Evolutionary conservation across 306 rosid genomes (phyloP), one percentile per base, ranked within the genome.

Genomic region (Mimosa pudica): DNA sequence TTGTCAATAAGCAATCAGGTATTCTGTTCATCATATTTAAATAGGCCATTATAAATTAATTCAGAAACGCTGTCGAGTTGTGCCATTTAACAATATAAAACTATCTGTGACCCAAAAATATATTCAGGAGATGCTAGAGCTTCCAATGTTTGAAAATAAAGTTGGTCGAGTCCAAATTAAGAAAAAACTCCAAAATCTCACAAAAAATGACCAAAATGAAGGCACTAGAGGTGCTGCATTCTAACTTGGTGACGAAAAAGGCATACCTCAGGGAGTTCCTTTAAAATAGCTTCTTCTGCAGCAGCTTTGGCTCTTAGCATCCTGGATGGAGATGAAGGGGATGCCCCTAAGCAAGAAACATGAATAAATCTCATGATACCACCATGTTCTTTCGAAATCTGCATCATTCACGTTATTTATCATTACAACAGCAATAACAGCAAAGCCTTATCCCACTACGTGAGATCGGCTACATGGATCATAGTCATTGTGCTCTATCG

Each of bases 311-410:
- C 86, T 84, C 88, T 95, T 41, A 89, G 91, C 83, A 88, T 64
- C 86, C 92, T 95, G 66, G 99, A 95, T 33, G 91, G 87, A 46
- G 99, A 93, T 47, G 94, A 93, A 68, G 98, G 55, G 86, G 97
- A 91, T 48, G 97, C 92, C 73, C 99, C 99, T 81, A 95, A 89
- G 81, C 88, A 83, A 82, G 99, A 95, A 87, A 95, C 96, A 82
- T 95, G 99, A 66, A 95, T 81, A 73, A 90, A 95, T 86, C 99
- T 89, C 90, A 86, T 80, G 83, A 95, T 95, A 79, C 99, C 99
- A 81, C 99, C 99, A 48, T 95, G 99, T 75, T 95, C 99, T 85
- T 91, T 91, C 78, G 99, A 89, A 86, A 95, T 88, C 99, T 95
- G 93, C 86, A 87, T 14, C 70, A 71, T 60, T 38, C 38, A 64